Percentiles rank a stretch among this genome's conserved stretches.
Conservation (phyloP, 306 rosid species). For the Cucurbita ficifolia region DNA sequence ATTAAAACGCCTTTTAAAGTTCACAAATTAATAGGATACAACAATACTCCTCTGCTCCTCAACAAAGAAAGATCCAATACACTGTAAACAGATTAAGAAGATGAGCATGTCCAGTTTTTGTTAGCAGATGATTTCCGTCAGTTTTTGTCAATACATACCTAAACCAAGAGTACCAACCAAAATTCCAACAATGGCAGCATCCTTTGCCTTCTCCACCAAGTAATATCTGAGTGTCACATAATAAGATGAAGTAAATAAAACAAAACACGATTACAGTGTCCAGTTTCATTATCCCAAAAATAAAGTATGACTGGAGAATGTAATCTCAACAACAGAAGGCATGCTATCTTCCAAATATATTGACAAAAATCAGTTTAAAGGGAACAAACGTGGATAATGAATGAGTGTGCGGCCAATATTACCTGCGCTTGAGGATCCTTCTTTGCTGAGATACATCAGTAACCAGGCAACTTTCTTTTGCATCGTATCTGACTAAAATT, state of each 20-base stretch:
- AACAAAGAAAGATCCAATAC: neutral
- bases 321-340: neutral
- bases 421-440: conserved; percentile 90
- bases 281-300: neutral
- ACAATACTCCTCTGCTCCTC: neutral
- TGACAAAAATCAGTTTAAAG: neutral
- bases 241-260: neutral
- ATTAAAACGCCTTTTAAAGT: neutral
- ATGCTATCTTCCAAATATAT: neutral
- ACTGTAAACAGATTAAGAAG: neutral
- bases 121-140: too few relatives aligned
- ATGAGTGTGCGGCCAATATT: neutral
- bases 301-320: neutral
- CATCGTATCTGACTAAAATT: conserved; percentile 76
- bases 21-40: neutral
- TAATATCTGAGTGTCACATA: conserved; percentile 56
- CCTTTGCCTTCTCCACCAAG: conserved; percentile 87
- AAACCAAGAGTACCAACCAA: conserved; percentile 95
- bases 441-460: conserved; percentile 61
- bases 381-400: neutral
- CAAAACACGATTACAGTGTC: neutral
- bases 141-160: conserved; percentile 27
- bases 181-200: conserved; percentile 77
- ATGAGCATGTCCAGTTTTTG: neutral
- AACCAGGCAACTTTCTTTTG: conserved; percentile 38